Conservation (phyloP, 495 filamentous ascomycete species). For the Penicillium bialowiezense region DNA sequence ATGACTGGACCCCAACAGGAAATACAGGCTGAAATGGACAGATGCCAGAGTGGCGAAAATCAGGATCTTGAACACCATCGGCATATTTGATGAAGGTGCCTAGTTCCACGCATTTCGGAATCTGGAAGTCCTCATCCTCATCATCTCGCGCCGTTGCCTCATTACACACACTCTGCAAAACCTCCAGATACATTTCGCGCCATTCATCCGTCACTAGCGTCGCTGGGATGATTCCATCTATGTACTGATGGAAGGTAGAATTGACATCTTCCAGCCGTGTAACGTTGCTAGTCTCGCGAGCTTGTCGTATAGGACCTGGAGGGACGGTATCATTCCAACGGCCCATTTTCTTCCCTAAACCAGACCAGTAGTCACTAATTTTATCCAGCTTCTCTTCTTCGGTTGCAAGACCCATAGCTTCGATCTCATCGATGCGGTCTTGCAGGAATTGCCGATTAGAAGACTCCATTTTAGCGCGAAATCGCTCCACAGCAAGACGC, state of each 20-base stretch:
- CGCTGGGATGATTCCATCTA: constrained; percentile 3
- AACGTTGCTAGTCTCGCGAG: not conserved
- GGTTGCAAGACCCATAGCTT: constrained; percentile 1
- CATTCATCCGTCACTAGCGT: not conserved
- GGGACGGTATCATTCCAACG: not conserved
- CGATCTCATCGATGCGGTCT: constrained; percentile 4
- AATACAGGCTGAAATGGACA: not conserved
- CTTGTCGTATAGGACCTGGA: not conserved
- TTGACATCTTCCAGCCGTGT: not conserved
- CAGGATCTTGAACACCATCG: not conserved
- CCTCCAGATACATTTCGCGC: constrained; percentile 2
- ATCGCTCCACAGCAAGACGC: constrained; percentile 2
- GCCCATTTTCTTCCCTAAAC: not conserved
- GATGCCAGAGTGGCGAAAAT: constrained; percentile 1
- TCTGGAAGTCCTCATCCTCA: not conserved
- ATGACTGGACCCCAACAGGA: not conserved
- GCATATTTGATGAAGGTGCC: constrained; percentile 5
- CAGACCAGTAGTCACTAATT: not conserved
- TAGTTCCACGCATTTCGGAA: constrained; percentile 1
- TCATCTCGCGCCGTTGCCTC: not conserved
- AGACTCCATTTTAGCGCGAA: constrained; percentile 4
- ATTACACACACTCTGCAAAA: not conserved
- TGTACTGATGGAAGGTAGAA: not conserved
- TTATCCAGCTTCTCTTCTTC: not conserved
- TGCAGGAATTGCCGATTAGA: constrained; percentile 1